Evolutionary conservation across 2,329 filamentous ascomycete species (phyloP).

Genomic region (Ophiostoma ulmi): DNA sequence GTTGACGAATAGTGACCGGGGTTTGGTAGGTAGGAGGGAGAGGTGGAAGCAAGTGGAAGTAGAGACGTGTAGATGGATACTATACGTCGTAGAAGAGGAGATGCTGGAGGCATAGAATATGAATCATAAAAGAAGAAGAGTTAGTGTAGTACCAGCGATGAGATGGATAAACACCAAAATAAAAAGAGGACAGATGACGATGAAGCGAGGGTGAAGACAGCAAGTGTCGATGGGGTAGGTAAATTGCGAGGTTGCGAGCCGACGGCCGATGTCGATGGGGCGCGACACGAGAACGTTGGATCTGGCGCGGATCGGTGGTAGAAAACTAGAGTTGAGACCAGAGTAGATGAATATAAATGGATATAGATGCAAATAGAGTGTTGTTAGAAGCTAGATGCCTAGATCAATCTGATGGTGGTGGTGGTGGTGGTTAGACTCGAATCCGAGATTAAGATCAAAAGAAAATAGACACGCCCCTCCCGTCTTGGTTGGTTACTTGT

Average conservation of each 20-base stretch:
- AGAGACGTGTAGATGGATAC: not conserved
- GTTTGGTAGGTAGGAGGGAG: not conserved
- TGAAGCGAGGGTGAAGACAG: not conserved
- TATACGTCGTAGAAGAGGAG: conserved; percentile 1
- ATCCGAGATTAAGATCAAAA: not conserved
- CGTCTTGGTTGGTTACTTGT: conserved; percentile 1
- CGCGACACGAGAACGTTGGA: conserved; percentile 1
- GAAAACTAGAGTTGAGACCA: not conserved
- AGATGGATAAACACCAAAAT: not conserved
- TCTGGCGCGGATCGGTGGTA: not conserved
- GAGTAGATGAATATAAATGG: not conserved
- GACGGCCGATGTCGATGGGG: not conserved
- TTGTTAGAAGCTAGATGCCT: not conserved
- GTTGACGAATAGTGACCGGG: not conserved
- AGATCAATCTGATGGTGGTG: not conserved
- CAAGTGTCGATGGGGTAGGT: no score
- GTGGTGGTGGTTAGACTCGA: not conserved
- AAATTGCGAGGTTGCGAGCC: not conserved
- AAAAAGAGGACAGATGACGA: not conserved
- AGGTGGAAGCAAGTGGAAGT: not conserved
- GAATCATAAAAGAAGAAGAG: not conserved
- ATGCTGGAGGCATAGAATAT: not conserved
- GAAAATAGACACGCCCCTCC: conserved; percentile 2
- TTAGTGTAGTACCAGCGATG: not conserved
- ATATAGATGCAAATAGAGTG: not conserved